Percentiles rank a stretch among this genome's conserved stretches.
These are phyloP conservation scores for Musa balbisiana DNA, from an alignment of 202 grass and related monocot species.

Conservation along the genomic window DNA sequence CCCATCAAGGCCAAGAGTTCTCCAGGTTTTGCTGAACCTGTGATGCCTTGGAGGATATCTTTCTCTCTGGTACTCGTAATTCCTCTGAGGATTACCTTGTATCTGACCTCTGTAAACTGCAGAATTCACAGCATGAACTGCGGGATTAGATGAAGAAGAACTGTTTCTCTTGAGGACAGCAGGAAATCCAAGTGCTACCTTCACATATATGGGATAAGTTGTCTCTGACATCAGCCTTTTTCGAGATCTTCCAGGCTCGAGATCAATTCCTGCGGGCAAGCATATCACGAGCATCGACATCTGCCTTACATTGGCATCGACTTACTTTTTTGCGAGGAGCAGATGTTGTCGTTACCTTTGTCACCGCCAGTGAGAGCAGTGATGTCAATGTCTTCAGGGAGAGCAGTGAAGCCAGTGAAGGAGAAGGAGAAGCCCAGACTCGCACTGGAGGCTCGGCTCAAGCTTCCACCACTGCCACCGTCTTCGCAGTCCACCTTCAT, in stretches of 20 bases:
- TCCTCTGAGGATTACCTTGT: slow-evolving; percentile 50
- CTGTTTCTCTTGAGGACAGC: too few relatives aligned
- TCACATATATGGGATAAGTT: slow-evolving; percentile 69
- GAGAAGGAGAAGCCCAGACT: slow-evolving; percentile 98
- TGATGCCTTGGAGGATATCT: slow-evolving; percentile 73
- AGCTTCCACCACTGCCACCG: slow-evolving; percentile 50
- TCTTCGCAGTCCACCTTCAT: slow-evolving; percentile 70
- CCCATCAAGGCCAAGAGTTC: slow-evolving; percentile 91
- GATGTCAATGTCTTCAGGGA: slow-evolving; percentile 37
- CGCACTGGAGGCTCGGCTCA: slow-evolving; percentile 95
- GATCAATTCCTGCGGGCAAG: slow-evolving; percentile 36
- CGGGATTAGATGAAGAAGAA: not conserved
- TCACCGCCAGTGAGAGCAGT: slow-evolving; percentile 56
- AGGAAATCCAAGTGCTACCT: slow-evolving; percentile 31
- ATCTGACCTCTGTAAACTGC: slow-evolving; percentile 88
- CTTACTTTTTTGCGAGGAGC: too few relatives aligned
- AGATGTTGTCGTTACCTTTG: slow-evolving; percentile 6
- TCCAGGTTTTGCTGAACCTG: slow-evolving; percentile 62
- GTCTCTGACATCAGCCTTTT: slow-evolving; percentile 63
- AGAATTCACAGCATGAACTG: not conserved
- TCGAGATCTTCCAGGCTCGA: slow-evolving; percentile 40
- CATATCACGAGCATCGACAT: not conserved
- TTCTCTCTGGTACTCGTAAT: slow-evolving; percentile 30
- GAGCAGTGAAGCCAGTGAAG: slow-evolving; percentile 92
- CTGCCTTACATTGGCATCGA: too few relatives aligned